Base-by-base conservation (phyloP, 1,284 basidiomycete genomes). In the Coriolopsis trogii region DNA sequence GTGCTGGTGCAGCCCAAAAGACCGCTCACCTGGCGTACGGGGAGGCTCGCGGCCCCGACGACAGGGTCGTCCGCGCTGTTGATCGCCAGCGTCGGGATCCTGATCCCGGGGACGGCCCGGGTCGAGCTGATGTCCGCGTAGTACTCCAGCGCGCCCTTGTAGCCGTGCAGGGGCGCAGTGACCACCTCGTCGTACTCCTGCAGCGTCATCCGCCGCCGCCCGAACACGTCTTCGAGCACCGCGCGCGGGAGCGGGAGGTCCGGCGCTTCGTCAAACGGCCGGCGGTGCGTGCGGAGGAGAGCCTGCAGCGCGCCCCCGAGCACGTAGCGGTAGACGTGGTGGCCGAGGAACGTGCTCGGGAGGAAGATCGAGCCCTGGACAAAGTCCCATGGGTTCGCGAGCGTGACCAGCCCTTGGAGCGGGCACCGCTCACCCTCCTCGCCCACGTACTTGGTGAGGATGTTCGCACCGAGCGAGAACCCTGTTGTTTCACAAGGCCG, bases 371-470 rank as follows among this genome's bases (percentile, higher is more conserved):
- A 47, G n/a, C 62, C 62, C 12, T 46, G 23, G 16, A 54, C 42
- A 50, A 66, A 67, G 46, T 68, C 58, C 64, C 64, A 67, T 7
- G 63, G 59, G 42, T 65, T 67, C 9, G 65, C 64, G 20, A 67
- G 55, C 13, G 52, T 53, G 9, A 63, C 59, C 0, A 61, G 46
- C 8, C 45, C 63, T 15, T 49, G 58, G n/a, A 68, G 53, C 1
- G 65, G 66, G 31, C 67, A 68, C 1, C 37, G 13, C 12, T 55
- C 60, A 39, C 64, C 62, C 46, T 67, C 66, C 37, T 68, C 64
- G 3, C 64, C 64, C 15, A 51, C 59, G 37, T 67, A 68, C 25
- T 66, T 66, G 7, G 63, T 56, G 13, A 67, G 44, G 10, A 64
- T 61, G 38, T 68, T 68, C 9, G 61, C 63, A 23, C 66, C 63